Evolutionary conservation across 257 asterid species (phyloP).

Genomic region (Petunia axillaris): DNA sequence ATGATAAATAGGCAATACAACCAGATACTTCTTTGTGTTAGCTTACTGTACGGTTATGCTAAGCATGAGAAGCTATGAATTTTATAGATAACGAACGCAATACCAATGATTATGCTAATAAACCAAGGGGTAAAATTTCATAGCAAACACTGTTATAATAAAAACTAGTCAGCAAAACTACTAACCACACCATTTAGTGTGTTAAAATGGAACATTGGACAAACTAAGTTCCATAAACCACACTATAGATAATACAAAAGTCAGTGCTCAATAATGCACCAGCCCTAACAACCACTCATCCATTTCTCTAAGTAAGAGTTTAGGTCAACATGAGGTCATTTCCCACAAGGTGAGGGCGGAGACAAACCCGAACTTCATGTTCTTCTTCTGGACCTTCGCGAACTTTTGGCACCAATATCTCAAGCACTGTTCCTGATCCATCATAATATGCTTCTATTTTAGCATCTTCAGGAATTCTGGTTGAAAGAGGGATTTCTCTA

Average conservation of each 20-base stretch:
- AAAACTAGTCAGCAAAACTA: slow-evolving; percentile 20
- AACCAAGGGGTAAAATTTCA: slow-evolving; percentile 7
- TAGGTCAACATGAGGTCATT: slow-evolving; percentile 75
- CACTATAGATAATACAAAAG: slow-evolving; percentile 8
- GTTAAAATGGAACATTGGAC: slow-evolving; percentile 16
- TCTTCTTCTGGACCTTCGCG: slow-evolving; percentile 72
- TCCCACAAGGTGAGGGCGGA: slow-evolving; percentile 70
- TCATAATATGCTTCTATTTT: slow-evolving; percentile 84
- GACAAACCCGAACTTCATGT: slow-evolving; percentile 92
- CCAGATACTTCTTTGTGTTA: slow-evolving; percentile 27
- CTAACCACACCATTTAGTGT: slow-evolving; percentile 20
- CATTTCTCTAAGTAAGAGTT: slow-evolving; percentile 24
- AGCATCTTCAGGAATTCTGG: slow-evolving; percentile 92
- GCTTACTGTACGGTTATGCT: background rate
- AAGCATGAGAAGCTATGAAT: background rate
- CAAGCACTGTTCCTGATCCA: slow-evolving; percentile 77
- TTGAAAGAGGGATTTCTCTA: slow-evolving; percentile 74
- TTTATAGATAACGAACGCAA: slow-evolving; percentile 16
- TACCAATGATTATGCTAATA: background rate
- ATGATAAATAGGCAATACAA: background rate
- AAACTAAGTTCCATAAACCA: slow-evolving; percentile 14
- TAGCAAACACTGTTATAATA: background rate
- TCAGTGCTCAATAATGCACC: slow-evolving; percentile 32
- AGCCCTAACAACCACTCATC: slow-evolving; percentile 39
- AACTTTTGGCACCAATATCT: slow-evolving; percentile 87